Evolutionary conservation across 2,329 filamentous ascomycete genomes (phyloP).

Genomic region (Claviceps spartinae): DNA sequence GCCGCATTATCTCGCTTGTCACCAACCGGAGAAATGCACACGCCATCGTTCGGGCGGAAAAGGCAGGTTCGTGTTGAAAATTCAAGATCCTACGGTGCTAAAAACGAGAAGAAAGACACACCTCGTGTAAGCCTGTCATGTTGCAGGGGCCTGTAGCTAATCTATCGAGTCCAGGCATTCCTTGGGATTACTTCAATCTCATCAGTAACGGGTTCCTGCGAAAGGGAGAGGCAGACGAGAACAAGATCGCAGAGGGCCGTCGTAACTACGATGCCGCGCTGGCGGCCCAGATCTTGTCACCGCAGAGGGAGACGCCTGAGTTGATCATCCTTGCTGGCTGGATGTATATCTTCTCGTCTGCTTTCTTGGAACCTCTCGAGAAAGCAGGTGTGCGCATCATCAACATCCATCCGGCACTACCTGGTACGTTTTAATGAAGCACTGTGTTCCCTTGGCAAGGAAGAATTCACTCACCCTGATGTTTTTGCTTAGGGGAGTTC

Average conservation of each 20-base stretch:
- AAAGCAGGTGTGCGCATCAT: conserved; percentile 54
- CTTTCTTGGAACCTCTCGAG: conserved; percentile 57
- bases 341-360: conserved; percentile 67
- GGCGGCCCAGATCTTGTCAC: conserved; percentile 47
- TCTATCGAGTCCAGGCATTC: conserved; percentile 34
- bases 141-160: background rate
- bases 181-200: conserved; percentile 71
- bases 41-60: conserved; percentile 27
- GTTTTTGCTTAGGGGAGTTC: conserved; percentile 41
- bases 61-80: conserved; percentile 21
- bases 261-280: conserved; percentile 63
- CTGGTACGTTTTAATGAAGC: background rate
- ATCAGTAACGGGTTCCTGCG: conserved; percentile 52
- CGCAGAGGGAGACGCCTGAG: conserved; percentile 43
- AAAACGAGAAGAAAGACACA: background rate
- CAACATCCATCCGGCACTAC: conserved; percentile 66
- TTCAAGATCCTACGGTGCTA: no score
- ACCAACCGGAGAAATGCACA: conserved; percentile 36
- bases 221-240: conserved; percentile 47
- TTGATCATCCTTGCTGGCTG: conserved; percentile 73
- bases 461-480: no score
- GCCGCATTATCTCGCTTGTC: conserved; percentile 31
- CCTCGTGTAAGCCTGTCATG: no score
- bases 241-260: conserved; percentile 41
- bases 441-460: no score